Base-by-base conservation (phyloP, 2,329 filamentous ascomycete genomes). In the Aspergillus quadricinctus region DNA sequence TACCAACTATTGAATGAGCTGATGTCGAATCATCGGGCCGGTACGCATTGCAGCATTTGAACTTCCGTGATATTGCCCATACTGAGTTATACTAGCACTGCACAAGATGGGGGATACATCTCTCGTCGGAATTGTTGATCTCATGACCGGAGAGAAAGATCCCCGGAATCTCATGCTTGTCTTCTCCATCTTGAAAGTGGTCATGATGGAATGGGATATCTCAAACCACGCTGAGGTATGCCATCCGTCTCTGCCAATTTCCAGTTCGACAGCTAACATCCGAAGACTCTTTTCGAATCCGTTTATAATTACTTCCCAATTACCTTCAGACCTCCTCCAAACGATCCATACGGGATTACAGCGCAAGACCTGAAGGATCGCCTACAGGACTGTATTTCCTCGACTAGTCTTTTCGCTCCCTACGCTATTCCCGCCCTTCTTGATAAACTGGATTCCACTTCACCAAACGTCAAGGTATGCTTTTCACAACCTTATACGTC, bases 241-340 rank as follows among this genome's bases (percentile, higher is more conserved):
- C 31, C 35, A 27, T 23, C 14, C 35, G 51, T 31, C 25, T 19
- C 14, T 43, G 29, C 14, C 4, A 14, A 11, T 37, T 11, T 37
- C 8, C 7, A 4, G 4, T 46, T 19, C 23, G 7, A 28, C 10
- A 17, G 11, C 66, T 72, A 50, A 72, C 48, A 10, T n/a, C 2
- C 3, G 35, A 57, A 77, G 77, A 66, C 72, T 29, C 76, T 88
- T 48, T 88, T 88, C 66, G 86, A 89, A 61, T 80, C 85, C 3
- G 85, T 87, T 19, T 89, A 88, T 71, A 88, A 87, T 64, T 89
- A 89, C 69, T 89, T 88, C 66, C 86, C 86, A 0, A 88, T 89
- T 62, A 88, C 86, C 0, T 89, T 88, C 71, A 81, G 83, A 64
- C 85, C 86, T 10, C 86, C 86, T 1, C 86, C 85, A 10, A 85